Percentiles rank a stretch among this genome's conserved stretches.
Evolutionary conservation across 306 rosid species (phyloP).

Genomic region (Betula pendula): DNA sequence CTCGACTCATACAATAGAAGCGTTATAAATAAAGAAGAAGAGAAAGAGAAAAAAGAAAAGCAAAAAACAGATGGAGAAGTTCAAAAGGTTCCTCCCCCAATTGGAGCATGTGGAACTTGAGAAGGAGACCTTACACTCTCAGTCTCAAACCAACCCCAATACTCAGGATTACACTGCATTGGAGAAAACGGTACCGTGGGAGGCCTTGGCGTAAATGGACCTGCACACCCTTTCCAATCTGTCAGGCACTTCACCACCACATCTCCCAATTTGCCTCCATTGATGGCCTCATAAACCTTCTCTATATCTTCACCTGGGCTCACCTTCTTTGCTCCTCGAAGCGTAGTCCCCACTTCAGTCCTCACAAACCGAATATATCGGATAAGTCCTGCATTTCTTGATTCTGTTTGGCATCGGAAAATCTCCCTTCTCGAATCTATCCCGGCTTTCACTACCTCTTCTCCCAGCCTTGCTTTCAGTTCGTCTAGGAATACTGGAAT

Average conservation of each 20-base stretch:
- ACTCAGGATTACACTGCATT: conserved; percentile 5
- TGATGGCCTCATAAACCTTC: conserved; percentile 37
- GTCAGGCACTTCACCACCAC: conserved; percentile 23
- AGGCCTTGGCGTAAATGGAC: conserved; percentile 10
- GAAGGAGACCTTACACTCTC: not conserved
- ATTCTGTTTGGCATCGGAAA: conserved; percentile 27
- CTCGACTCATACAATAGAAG: too few relatives aligned
- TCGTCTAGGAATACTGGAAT: conserved; percentile 36
- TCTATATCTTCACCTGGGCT: conserved; percentile 45
- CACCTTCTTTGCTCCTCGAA: conserved; percentile 32
- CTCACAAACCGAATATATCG: conserved; percentile 34
- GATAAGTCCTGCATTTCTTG: conserved; percentile 36
- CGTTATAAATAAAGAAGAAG: too few relatives aligned
- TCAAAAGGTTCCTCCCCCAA: not conserved
- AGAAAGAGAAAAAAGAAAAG: not conserved
- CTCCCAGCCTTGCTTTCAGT: conserved; percentile 26
- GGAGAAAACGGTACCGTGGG: not conserved
- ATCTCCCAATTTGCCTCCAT: conserved; percentile 34
- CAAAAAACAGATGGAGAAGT: too few relatives aligned
- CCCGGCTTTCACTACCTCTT: conserved; percentile 31
- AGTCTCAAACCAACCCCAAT: conserved; percentile 5
- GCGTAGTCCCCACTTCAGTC: conserved; percentile 31
- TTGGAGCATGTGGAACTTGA: not conserved
- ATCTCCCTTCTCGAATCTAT: conserved; percentile 28
- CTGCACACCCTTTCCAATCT: conserved; percentile 23